Evolutionary conservation across 2,329 filamentous ascomycete species (phyloP).

Genomic region (Colletotrichum abscissum): DNA sequence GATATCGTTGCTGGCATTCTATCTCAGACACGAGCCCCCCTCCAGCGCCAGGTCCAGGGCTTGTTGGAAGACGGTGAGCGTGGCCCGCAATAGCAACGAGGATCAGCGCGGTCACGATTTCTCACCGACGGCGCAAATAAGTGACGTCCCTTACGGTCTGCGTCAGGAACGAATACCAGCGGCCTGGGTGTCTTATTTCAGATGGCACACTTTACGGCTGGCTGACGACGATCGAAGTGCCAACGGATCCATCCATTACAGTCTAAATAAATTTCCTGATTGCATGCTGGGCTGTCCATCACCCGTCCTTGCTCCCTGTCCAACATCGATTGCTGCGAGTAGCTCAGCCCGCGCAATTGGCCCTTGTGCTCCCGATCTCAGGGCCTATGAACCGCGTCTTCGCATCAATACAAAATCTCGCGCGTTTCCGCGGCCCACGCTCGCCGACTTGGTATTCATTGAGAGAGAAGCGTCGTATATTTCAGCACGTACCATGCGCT

Average conservation of each 20-base stretch:
- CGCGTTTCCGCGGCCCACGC: background rate
- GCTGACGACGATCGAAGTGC: background rate
- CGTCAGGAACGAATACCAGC: constrained; percentile 13
- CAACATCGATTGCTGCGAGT: background rate
- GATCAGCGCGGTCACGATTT: background rate
- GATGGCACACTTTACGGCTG: constrained; percentile 10
- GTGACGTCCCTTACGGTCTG: background rate
- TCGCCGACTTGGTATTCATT: background rate
- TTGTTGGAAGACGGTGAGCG: constrained; percentile 27
- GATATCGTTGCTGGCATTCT: constrained; percentile 17
- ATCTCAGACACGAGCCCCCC: constrained; percentile 22
- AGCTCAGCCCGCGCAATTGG: background rate
- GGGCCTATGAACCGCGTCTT: background rate
- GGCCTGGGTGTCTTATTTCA: background rate
- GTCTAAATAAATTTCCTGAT: constrained; percentile 11
- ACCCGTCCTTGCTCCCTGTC: constrained; percentile 7
- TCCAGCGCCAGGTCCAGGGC: constrained; percentile 21
- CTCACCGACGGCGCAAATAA: constrained; percentile 13
- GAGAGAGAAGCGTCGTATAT: constrained; percentile 14
- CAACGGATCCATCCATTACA: constrained; percentile 11
- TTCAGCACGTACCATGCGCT: constrained; percentile 23
- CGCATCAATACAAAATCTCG: background rate
- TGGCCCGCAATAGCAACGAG: constrained; percentile 12
- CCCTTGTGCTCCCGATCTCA: background rate
- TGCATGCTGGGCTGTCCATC: constrained; percentile 25